Percentiles rank a stretch among this genome's conserved stretches.
These are phyloP conservation scores for Cryptococcus hybrid DNA, from an alignment of 1,284 basidiomycete genomes.

Conservation along the genomic window DNA sequence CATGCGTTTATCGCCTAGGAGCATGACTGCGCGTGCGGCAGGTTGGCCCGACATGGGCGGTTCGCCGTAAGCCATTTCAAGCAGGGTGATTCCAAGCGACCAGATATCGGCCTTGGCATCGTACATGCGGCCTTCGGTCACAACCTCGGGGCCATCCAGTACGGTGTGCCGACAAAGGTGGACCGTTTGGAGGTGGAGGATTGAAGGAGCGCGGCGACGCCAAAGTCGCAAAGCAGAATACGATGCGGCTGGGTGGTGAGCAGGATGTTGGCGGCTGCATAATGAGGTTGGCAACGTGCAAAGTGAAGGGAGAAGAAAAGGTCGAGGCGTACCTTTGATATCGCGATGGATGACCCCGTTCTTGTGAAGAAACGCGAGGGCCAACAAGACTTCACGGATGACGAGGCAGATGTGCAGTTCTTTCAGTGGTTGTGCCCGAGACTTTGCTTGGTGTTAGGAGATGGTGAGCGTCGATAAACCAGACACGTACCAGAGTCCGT, in stretches of 20 bases:
- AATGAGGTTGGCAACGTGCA: conserved; percentile 15
- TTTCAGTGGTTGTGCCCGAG: conserved; percentile 76
- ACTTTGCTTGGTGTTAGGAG: conserved; percentile 57
- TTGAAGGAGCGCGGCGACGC: conserved; percentile 88
- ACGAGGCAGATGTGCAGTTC: conserved; percentile 89
- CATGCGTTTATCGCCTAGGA: conserved; percentile 74
- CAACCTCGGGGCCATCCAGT: conserved; percentile 99
- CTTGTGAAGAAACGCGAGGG: conserved; percentile 84
- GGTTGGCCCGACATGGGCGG: conserved; percentile 71
- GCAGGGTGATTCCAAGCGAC: conserved; percentile 92
- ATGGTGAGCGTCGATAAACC: conserved; percentile 30
- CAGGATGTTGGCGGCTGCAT: conserved; percentile 80
- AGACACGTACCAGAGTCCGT: conserved; percentile 64
- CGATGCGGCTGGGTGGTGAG: conserved; percentile 75
- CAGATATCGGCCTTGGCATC: conserved; percentile 97
- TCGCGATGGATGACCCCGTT: conserved; percentile 95
- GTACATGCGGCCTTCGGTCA: conserved; percentile 81
- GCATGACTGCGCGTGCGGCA: conserved; percentile 81
- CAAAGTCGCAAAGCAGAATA: conserved; percentile 94
- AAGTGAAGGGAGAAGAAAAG: not conserved
- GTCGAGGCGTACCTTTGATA: conserved; percentile 62
- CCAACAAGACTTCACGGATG: conserved; percentile 82
- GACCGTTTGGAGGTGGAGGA: conserved; percentile 86
- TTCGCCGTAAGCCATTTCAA: conserved; percentile 75
- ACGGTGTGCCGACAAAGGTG: conserved; percentile 92